These are phyloP conservation scores for Venturiaceae sp. DNA, from an alignment of 2,329 filamentous ascomycete genomes.

Conservation along the genomic window DNA sequence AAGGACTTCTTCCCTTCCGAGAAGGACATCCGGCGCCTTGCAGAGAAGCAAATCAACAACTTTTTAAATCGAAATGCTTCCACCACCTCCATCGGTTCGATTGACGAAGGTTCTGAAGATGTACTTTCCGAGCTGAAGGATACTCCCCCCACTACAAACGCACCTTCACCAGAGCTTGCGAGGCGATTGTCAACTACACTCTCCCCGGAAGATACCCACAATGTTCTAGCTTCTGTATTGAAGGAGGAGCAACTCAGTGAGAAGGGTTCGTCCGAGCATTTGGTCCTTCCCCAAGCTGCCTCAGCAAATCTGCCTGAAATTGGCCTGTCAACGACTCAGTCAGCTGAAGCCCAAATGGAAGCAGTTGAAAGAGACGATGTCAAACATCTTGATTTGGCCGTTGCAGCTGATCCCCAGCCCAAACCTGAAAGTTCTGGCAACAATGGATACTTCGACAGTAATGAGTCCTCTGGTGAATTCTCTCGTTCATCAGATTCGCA, in stretches of 20 bases:
- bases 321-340: constrained; percentile 8
- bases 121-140: constrained; percentile 7
- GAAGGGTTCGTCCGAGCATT: not conserved
- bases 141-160: not conserved
- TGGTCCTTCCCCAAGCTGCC: not conserved
- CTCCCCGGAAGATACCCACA: constrained; percentile 52
- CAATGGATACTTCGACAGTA: not conserved
- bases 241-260: constrained; percentile 45
- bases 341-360: constrained; percentile 2
- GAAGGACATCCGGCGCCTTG: constrained; percentile 88
- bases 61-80: constrained; percentile 82
- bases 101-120: constrained; percentile 53
- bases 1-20: constrained; percentile 86
- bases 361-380: constrained; percentile 37
- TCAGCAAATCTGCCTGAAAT: not conserved
- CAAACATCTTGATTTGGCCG: constrained; percentile 51
- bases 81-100: constrained; percentile 60
- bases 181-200: constrained; percentile 28
- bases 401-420: not conserved
- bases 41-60: constrained; percentile 85
- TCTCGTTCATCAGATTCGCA: not conserved
- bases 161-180: constrained; percentile 12
- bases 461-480: not conserved
- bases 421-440: not conserved
- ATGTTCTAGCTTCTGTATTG: constrained; percentile 55